These are phyloP conservation scores for Curvularia lunata DNA, from an alignment of 2,329 filamentous ascomycete species.

Conservation along the genomic window DNA sequence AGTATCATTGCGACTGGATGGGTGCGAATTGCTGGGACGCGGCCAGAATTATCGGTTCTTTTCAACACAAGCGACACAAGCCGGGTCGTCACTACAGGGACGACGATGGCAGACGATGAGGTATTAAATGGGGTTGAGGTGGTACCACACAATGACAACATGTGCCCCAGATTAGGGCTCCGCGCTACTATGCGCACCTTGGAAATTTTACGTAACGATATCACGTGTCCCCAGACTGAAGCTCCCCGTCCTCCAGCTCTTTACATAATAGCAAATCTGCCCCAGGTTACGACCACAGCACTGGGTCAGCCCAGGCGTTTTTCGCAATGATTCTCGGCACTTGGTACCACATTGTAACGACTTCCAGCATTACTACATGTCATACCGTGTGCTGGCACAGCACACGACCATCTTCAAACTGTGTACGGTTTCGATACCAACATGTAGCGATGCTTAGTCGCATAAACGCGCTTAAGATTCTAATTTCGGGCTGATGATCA, in stretches of 20 bases:
- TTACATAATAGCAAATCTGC: conserved; percentile 14
- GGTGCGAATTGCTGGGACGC: too few species aligned
- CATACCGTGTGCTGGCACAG: neutral
- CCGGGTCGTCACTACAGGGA: too few species aligned
- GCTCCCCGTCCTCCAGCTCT: conserved; percentile 2
- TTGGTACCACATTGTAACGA: neutral
- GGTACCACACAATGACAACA: conserved; percentile 9
- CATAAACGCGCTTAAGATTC: neutral
- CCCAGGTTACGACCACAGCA: conserved; percentile 13
- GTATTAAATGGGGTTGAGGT: too few species aligned
- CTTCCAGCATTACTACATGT: neutral
- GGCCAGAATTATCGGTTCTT: too few species aligned
- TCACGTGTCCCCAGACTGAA: conserved; percentile 8
- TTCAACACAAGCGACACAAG: too few species aligned
- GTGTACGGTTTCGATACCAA: too few species aligned
- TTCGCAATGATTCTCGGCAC: neutral
- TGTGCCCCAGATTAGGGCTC: conserved; percentile 9
- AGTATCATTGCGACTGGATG: too few species aligned
- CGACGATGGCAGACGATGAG: too few species aligned
- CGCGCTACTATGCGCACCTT: conserved; percentile 6
- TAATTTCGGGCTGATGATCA: neutral
- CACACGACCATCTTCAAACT: neutral
- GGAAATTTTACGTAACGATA: conserved; percentile 10
- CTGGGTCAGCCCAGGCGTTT: conserved; percentile 9
- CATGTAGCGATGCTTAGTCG: neutral